Percentiles rank a stretch among this genome's conserved stretches.
Evolutionary conservation across 2,329 filamentous ascomycete genomes (phyloP).

Genomic region (Camptophora hylomeconis): DNA sequence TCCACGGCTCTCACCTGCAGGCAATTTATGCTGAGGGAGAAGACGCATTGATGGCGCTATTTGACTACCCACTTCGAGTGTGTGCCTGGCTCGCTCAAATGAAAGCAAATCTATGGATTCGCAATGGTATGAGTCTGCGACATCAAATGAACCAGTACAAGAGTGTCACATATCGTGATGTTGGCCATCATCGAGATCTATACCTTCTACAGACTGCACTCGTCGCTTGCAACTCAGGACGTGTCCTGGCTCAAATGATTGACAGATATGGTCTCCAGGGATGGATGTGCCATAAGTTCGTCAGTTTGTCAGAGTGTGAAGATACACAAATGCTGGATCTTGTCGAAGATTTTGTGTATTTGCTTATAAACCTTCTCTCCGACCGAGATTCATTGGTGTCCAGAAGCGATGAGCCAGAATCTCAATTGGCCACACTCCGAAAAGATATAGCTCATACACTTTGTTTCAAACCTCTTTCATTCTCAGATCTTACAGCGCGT

Average conservation of each 20-base stretch:
- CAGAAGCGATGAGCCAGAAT: conserved; percentile 49
- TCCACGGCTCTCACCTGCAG: conserved; percentile 5
- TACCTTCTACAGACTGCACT: conserved; percentile 86
- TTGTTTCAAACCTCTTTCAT: conserved; percentile 91
- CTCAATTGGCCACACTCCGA: conserved; percentile 59
- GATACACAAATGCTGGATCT: conserved; percentile 82
- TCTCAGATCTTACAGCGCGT: conserved; percentile 77
- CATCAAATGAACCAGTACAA: conserved; percentile 93
- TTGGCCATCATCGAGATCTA: conserved; percentile 87
- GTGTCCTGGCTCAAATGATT: conserved; percentile 76
- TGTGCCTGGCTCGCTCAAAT: conserved; percentile 97
- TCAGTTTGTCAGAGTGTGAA: conserved; percentile 63
- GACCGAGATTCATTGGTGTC: conserved; percentile 72
- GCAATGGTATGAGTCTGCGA: conserved; percentile 87
- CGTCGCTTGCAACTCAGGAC: conserved; percentile 69
- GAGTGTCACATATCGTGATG: conserved; percentile 76
- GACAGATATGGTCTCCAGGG: conserved; percentile 80
- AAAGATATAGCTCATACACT: conserved; percentile 86
- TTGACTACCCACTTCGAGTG: conserved; percentile 85
- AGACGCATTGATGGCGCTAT: conserved; percentile 72
- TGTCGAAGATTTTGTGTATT: conserved; percentile 87
- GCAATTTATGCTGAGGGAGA: conserved; percentile 31
- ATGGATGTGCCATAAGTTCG: conserved; percentile 78
- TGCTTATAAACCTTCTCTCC: conserved; percentile 80
- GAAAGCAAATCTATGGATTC: conserved; percentile 96